phyloP scores from a whole-genome alignment of 192 early-diverging fungal species.

The Chytriomyces confervae region DNA sequence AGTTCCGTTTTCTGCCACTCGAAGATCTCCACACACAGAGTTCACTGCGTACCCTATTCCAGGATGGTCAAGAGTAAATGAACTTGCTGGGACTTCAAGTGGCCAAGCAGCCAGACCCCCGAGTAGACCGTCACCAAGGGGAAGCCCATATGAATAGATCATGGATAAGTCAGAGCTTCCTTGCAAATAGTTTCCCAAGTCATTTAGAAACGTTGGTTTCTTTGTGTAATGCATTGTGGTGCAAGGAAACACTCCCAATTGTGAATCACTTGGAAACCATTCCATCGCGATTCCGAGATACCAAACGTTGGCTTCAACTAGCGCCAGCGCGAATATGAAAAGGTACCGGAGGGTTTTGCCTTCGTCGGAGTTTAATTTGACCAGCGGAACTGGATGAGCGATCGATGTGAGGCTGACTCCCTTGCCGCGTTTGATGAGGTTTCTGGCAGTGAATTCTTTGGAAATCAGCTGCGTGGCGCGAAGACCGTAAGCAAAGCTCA shows the following conservation, averaged over 20 bases:
- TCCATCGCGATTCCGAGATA: constrained; percentile 14
- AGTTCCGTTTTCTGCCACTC: background rate
- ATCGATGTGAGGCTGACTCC: constrained; percentile 14
- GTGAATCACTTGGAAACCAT: background rate
- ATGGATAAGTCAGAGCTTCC: constrained; percentile 5
- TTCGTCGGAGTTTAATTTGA: constrained; percentile 5
- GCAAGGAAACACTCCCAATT: background rate
- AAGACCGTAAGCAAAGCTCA: background rate
- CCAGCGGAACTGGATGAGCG: constrained; percentile 3
- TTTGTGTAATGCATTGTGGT: background rate
- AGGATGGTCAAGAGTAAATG: background rate
- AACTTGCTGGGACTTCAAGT: background rate
- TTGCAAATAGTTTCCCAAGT: constrained; percentile 22
- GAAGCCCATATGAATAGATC: constrained; percentile 15
- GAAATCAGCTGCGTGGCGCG: constrained; percentile 3
- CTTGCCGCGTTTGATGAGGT: background rate
- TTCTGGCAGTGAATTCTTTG: background rate
- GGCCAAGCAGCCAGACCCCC: constrained; percentile 15
- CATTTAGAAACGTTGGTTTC: background rate
- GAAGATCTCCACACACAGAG: constrained; percentile 13
- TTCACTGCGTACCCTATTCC: background rate
- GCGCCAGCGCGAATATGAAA: background rate
- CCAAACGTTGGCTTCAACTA: constrained; percentile 21
- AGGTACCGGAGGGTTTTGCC: background rate
- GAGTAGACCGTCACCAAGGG: constrained; percentile 2